phyloP scores from a whole-genome alignment of 805 yeast species.

The Cyberlindnera amylophila region DNA sequence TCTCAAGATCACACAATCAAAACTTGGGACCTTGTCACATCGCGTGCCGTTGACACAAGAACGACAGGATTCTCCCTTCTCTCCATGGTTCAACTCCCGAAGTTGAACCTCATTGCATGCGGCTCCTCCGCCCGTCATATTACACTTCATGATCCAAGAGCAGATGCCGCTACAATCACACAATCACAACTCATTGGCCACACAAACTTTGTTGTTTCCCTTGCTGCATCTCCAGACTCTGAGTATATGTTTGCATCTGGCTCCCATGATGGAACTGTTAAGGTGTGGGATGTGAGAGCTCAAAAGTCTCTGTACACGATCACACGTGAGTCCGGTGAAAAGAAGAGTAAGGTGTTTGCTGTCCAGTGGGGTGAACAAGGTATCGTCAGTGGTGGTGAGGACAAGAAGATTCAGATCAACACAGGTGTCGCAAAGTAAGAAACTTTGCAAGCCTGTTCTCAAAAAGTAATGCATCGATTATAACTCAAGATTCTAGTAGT shows the following conservation, averaged over 20 bases:
- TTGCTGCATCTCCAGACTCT: conserved; percentile 71
- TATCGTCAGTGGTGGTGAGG: conserved; percentile 90
- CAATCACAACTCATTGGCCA: conserved; percentile 84
- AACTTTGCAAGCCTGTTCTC: not conserved
- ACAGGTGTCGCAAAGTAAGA: conserved; percentile 26
- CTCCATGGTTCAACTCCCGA: conserved; percentile 66
- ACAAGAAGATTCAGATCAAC: conserved; percentile 87
- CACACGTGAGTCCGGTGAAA: conserved; percentile 58
- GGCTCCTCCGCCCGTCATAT: conserved; percentile 99
- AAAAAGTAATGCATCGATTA: not conserved
- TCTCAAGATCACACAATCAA: conserved; percentile 93
- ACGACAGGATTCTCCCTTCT: conserved; percentile 82
- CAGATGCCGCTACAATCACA: conserved; percentile 52
- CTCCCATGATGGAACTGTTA: conserved; percentile 94
- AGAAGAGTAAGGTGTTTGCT: conserved; percentile 68
- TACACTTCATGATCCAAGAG: conserved; percentile 88
- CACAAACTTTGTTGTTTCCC: conserved; percentile 79
- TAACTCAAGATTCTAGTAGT: no score
- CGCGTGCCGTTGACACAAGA: conserved; percentile 81
- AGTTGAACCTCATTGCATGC: conserved; percentile 69
- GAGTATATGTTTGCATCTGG: conserved; percentile 83
- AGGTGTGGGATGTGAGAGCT: conserved; percentile 94
- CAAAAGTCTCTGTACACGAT: conserved; percentile 78
- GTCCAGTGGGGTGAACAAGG: conserved; percentile 82
- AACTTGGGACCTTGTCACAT: conserved; percentile 94